Percentiles rank a stretch among this genome's conserved stretches.
These are phyloP conservation scores for Neurospora sp. DNA, from an alignment of 495 filamentous ascomycete species.

Conservation along the genomic window DNA sequence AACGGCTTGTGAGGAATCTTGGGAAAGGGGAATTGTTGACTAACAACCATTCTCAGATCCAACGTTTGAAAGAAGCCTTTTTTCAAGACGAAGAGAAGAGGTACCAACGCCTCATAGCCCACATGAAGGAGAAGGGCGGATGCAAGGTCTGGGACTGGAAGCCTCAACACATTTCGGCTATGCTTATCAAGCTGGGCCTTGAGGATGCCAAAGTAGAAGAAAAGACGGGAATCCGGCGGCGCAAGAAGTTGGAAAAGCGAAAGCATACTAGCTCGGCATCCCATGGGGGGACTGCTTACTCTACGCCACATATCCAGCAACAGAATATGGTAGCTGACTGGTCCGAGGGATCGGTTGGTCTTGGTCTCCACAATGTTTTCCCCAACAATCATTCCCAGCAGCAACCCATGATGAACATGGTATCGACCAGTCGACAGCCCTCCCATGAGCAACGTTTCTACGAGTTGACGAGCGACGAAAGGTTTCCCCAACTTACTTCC, in stretches of 20 bases:
- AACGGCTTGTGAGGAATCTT: not conserved
- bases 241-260: slow-evolving; percentile 24
- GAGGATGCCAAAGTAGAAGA: slow-evolving; percentile 21
- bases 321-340: slow-evolving; percentile 16
- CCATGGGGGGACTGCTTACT: not conserved
- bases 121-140: slow-evolving; percentile 30
- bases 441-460: not conserved
- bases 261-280: slow-evolving; percentile 18
- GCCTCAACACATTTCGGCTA: slow-evolving; percentile 24
- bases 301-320: not conserved
- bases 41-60: slow-evolving; percentile 8
- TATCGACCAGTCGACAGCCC: not conserved
- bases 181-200: slow-evolving; percentile 28
- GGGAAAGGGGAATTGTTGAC: slow-evolving; percentile 1
- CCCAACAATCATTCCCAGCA: not conserved
- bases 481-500: slow-evolving; percentile 13
- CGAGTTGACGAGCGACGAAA: slow-evolving; percentile 14
- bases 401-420: not conserved
- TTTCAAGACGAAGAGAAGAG: slow-evolving; percentile 22
- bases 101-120: slow-evolving; percentile 21
- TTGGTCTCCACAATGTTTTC: not conserved
- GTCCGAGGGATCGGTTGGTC: slow-evolving; percentile 3
- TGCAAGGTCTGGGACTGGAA: slow-evolving; percentile 29
- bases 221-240: slow-evolving; percentile 19
- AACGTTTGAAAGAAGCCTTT: slow-evolving; percentile 21